Conservation (phyloP, 2,329 filamentous ascomycete species). For the Graphilbum ipis-grandicollis region DNA sequence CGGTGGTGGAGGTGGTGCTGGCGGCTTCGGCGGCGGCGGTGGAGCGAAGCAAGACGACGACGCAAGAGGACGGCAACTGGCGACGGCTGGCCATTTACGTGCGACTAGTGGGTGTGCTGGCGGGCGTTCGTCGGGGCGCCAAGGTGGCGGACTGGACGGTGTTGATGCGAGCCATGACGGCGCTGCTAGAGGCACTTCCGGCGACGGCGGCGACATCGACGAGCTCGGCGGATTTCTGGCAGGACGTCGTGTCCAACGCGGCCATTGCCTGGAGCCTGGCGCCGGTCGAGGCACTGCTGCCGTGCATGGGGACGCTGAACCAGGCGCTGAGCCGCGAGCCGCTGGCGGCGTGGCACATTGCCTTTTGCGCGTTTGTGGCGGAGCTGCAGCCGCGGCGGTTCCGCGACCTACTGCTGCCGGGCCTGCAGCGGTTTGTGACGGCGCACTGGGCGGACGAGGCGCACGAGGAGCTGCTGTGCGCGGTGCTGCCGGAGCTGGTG, state of each 20-base stretch:
- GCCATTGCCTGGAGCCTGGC: conserved; percentile 58
- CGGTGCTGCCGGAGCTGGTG: conserved; percentile 50
- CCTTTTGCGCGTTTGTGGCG: conserved; percentile 70
- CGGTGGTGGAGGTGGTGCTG: conserved; percentile 45
- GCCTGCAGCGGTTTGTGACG: conserved; percentile 72
- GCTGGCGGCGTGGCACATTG: conserved; percentile 58
- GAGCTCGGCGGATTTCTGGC: conserved; percentile 30
- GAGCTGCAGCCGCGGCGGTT: conserved; percentile 60
- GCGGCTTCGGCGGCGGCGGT: conserved; percentile 26
- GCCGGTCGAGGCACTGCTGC: conserved; percentile 62
- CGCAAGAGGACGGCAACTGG: conserved; percentile 11
- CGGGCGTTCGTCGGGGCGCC: conserved; percentile 67
- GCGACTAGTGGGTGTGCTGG: conserved; percentile 47
- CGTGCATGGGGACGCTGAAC: conserved; percentile 47
- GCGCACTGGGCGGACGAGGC: conserved; percentile 51
- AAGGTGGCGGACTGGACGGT: conserved; percentile 56
- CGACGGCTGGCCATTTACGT: conserved; percentile 30
- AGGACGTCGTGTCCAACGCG: conserved; percentile 34
- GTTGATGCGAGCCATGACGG: conserved; percentile 37
- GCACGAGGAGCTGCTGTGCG: conserved; percentile 52
- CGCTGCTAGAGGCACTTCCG: conserved; percentile 29
- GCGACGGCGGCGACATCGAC: conserved; percentile 10
- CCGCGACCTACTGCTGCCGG: conserved; percentile 56
- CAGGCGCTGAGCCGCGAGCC: conserved; percentile 44
- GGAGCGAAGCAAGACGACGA: conserved; percentile 15